Evolutionary conservation across 306 rosid species (phyloP).

Genomic region (Comarum palustre): DNA sequence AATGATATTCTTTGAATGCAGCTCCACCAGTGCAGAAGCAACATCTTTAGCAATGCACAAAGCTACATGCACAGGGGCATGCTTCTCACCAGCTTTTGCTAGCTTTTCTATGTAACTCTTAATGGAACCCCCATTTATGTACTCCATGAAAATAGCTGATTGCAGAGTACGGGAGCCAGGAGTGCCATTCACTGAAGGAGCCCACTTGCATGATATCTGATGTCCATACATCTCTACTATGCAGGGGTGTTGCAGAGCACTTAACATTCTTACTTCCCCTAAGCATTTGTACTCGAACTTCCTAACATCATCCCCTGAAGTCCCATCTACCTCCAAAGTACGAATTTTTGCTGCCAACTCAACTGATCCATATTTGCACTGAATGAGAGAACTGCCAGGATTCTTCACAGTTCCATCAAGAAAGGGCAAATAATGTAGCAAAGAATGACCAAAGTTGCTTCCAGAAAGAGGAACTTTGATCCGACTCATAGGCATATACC

Average conservation of each 20-base stretch:
- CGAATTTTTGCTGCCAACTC: constrained; percentile 93
- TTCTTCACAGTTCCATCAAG: constrained; percentile 54
- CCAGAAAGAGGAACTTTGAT: constrained; percentile 44
- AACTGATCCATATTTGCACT: constrained; percentile 65
- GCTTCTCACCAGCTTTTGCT: constrained; percentile 67
- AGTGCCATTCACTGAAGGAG: constrained; percentile 58
- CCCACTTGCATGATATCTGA: constrained; percentile 76
- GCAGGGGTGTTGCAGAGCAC: constrained; percentile 76
- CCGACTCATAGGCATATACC: constrained; percentile 81
- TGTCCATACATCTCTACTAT: constrained; percentile 93
- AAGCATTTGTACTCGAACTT: constrained; percentile 72
- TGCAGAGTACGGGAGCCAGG: constrained; percentile 53
- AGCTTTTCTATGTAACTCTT: constrained; percentile 67
- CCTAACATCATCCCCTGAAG: constrained; percentile 56
- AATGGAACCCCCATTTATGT: constrained; percentile 75
- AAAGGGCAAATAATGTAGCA: constrained; percentile 55
- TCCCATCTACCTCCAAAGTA: constrained; percentile 48
- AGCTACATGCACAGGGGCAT: constrained; percentile 59
- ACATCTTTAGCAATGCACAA: constrained; percentile 71
- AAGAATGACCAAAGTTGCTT: constrained; percentile 35
- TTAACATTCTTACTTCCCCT: constrained; percentile 89
- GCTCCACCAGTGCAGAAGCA: constrained; percentile 71
- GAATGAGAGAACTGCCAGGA: constrained; percentile 55
- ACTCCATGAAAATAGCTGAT: constrained; percentile 83
- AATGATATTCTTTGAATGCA: constrained; percentile 84